These are phyloP conservation scores for Acidomyces sp. DNA, from an alignment of 495 filamentous ascomycete species.

Conservation along the genomic window DNA sequence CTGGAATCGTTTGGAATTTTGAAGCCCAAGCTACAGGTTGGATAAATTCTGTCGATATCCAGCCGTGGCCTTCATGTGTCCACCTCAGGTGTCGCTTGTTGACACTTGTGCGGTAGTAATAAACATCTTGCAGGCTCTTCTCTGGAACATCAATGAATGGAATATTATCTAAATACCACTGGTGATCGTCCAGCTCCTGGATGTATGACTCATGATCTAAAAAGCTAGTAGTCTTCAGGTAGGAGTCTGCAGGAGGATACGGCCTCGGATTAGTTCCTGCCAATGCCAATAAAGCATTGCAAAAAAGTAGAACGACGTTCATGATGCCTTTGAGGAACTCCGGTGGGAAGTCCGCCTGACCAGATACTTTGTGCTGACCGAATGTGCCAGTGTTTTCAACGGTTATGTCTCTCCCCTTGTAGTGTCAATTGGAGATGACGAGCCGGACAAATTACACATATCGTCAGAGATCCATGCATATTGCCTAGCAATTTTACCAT, in stretches of 20 bases:
- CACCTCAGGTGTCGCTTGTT: conserved; percentile 34
- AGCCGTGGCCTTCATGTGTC: conserved; percentile 31
- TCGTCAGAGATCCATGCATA: no score
- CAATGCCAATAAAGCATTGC: no score
- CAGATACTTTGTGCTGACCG: no score
- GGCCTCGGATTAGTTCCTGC: conserved; percentile 11
- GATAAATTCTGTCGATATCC: conserved; percentile 30
- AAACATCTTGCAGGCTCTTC: conserved; percentile 32
- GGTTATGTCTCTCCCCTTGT: no score
- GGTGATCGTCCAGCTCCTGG: conserved; percentile 19
- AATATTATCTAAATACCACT: conserved; percentile 32
- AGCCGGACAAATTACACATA: no score
- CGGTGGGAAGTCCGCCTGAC: no score
- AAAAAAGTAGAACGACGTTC: no score
- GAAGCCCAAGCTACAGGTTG: conserved; percentile 13
- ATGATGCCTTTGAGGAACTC: no score
- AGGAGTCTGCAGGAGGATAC: conserved; percentile 16
- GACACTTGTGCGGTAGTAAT: conserved; percentile 35
- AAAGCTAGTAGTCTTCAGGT: conserved; percentile 17
- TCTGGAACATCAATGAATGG: conserved; percentile 39
- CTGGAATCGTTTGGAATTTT: conserved; percentile 32
- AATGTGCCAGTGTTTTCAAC: no score
- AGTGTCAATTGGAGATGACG: no score
- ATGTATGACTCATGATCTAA: conserved; percentile 20
- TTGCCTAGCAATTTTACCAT: no score